A percentile compares a stretch with the other conserved stretches of the same genome.
phyloP scores from a whole-genome alignment of 2,329 filamentous ascomycete genomes.

The Paecilomyces fulvus region DNA sequence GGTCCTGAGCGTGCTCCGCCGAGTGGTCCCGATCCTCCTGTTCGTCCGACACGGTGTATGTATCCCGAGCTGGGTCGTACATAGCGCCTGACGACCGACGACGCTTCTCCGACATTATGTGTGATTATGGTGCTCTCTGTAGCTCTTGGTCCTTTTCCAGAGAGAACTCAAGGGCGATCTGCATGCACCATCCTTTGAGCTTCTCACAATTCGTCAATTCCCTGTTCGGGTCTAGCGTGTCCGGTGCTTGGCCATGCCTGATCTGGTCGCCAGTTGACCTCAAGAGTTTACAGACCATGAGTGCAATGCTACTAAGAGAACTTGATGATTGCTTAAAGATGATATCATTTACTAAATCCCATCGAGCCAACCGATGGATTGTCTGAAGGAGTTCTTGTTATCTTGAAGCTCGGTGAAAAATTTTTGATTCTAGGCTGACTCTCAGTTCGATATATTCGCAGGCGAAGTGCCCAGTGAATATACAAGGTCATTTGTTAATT shows the following conservation, averaged over 20 bases:
- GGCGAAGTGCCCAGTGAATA: no score
- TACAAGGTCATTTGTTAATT: no score
- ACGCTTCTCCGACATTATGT: constrained; percentile 6
- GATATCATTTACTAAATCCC: no score
- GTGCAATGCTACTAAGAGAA: no score
- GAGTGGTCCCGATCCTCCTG: constrained; percentile 13
- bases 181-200: not conserved
- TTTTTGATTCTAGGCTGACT: no score
- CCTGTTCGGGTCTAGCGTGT: not conserved
- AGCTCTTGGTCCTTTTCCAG: not conserved
- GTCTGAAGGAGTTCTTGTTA: no score
- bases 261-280: not conserved
- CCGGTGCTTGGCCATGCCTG: not conserved
- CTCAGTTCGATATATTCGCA: no score
- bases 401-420: no score
- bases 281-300: no score
- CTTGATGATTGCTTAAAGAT: no score
- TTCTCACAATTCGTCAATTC: not conserved
- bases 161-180: not conserved
- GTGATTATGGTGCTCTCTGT: constrained; percentile 1
- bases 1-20: constrained; percentile 10
- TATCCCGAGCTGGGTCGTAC: constrained; percentile 28
- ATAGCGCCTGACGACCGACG: constrained; percentile 12
- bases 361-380: no score
- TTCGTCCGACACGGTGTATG: constrained; percentile 19